Percentiles rank a stretch among this genome's conserved stretches.
Evolutionary conservation across 2,329 filamentous ascomycete species (phyloP).

Genomic region (Sphaceloma murrayae): DNA sequence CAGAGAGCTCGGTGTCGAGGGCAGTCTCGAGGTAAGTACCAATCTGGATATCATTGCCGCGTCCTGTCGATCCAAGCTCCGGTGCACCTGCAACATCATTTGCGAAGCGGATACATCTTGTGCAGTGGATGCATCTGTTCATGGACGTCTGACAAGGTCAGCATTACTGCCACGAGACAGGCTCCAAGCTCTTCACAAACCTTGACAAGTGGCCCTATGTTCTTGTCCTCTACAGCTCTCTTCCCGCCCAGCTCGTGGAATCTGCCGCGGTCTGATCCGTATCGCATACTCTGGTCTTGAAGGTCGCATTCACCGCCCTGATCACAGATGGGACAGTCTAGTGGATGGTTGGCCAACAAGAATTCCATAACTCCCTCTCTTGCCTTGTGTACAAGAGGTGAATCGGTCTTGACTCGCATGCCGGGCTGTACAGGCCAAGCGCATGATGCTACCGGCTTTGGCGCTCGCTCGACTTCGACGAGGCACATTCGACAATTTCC

Average conservation of each 20-base stretch:
- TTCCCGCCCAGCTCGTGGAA: constrained; percentile 96
- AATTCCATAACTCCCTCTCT: constrained; percentile 99
- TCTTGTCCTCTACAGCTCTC: constrained; percentile 98
- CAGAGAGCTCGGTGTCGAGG: constrained; percentile 88
- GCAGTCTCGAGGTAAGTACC: constrained; percentile 94
- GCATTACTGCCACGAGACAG: too few species aligned
- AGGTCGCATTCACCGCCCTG: constrained; percentile 98
- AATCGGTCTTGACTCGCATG: constrained; percentile 99
- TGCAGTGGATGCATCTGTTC: constrained; percentile 99
- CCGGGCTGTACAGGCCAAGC: constrained; percentile 97
- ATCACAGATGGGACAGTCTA: constrained; percentile 96
- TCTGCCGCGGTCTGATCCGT: constrained; percentile 87
- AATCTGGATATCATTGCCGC: constrained; percentile 96
- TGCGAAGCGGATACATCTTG: constrained; percentile 91
- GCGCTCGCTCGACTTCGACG: constrained; percentile 91
- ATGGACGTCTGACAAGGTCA: constrained; percentile 79
- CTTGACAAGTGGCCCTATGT: constrained; percentile 95
- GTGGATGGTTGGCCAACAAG: constrained; percentile 85
- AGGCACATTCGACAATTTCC: constrained; percentile 99
- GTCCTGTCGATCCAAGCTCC: constrained; percentile 85
- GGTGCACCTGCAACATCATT: constrained; percentile 95
- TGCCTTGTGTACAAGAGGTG: constrained; percentile 90
- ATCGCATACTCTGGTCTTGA: constrained; percentile 98
- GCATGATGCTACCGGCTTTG: constrained; percentile 95
- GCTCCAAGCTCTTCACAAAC: too few species aligned